Conservation (phyloP, 2,329 filamentous ascomycete species). For the Xylariaceae sp. region DNA sequence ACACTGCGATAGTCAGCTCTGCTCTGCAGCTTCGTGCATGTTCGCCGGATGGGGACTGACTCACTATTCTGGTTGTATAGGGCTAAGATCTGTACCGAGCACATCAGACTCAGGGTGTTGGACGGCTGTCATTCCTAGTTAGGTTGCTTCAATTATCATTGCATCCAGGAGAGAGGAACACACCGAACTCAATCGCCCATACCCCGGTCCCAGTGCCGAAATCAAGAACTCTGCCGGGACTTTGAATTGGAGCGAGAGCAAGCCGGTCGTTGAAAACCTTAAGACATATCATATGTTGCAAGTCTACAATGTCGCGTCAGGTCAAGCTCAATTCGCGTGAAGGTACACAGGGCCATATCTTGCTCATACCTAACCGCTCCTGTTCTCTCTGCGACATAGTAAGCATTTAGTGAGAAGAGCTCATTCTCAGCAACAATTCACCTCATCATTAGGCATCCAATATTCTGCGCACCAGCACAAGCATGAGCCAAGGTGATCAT, state of each 20-base stretch:
- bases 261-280: constrained; percentile 51
- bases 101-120: constrained; percentile 48
- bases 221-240: constrained; percentile 52
- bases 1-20: constrained; percentile 40
- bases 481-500: not conserved
- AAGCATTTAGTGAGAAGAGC: not conserved
- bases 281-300: constrained; percentile 44
- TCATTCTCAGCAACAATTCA: constrained; percentile 13
- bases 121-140: constrained; percentile 40
- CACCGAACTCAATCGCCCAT: constrained; percentile 58
- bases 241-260: constrained; percentile 50
- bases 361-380: constrained; percentile 26
- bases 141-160: too few relatives aligned
- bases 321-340: not conserved
- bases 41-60: not conserved
- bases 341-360: not conserved
- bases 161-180: not conserved
- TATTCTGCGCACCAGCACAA: constrained; percentile 23
- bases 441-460: constrained; percentile 35
- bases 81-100: constrained; percentile 54
- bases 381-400: constrained; percentile 23
- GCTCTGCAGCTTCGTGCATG: not conserved
- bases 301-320: constrained; percentile 39
- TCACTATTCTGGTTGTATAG: constrained; percentile 51
- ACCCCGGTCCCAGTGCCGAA: constrained; percentile 58